Base-by-base conservation (phyloP, 2,329 filamentous ascomycete species). In the Stenocarpella maydis region DNA sequence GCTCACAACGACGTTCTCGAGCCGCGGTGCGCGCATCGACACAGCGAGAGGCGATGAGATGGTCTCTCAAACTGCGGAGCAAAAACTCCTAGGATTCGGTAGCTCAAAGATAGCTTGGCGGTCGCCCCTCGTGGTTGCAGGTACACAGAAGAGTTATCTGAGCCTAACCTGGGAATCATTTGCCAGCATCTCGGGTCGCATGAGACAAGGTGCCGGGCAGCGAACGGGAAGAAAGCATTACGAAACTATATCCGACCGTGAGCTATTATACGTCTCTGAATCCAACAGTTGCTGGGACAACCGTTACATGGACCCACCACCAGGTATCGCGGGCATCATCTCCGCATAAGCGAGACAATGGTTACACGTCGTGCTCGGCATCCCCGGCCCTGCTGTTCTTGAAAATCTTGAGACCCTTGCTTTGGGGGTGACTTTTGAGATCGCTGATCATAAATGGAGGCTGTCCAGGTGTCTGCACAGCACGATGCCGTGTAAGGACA, bases 301-400 rank as follows among this genome's bases (percentile, higher is more conserved):
- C 43, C 58, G 24, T 37, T 21, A 28, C n/a, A 37, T 49, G 28
- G 26, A 12, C 58, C 58, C 31, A 28, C 19, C 43, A 43, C 41
- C 58, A 10, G 4, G 24, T 24, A 15, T 31, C 58, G 43, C 43
- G 28, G 41, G n/a, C 58, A 49, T 63, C 43, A 63, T 47, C 41
- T 63, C 28, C 58, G 19, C 43, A 9, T 49, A 63, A 63, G 58
- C 58, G 58, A 63, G 58, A 61, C 58, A 63, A 37, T 17, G 28
- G 58, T 49, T 63, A 49, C 58, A 63, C 58, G 12, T n/a, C 28
- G 28, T 49, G 43, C 43, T 49, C 58, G 58, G 58, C 28, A 37
- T 24, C 14, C 28, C 41, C 58, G 15, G 43, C 19, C 14, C 28
- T 49, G 28, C 58, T 63, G 58, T 43, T 49, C 41, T n/a, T 19